phyloP scores from a whole-genome alignment of 2,329 filamentous ascomycete species.

The Cryoendolithus antarcticus region DNA sequence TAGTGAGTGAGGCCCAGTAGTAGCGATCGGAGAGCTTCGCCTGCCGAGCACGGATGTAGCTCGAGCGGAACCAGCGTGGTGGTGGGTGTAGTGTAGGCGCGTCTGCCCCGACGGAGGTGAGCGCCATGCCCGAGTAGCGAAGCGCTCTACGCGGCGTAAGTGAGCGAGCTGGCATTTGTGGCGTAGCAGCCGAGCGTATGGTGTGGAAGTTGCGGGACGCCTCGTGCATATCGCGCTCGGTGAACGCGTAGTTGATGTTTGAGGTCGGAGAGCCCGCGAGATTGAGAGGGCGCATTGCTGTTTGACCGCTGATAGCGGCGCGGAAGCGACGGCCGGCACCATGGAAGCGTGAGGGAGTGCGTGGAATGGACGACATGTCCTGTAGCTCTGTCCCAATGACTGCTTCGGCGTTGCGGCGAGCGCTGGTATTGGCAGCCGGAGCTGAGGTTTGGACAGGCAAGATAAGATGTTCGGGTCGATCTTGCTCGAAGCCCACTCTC shows the following conservation, averaged over 20 bases:
- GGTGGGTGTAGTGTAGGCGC: neutral
- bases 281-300: slow-evolving; percentile 5
- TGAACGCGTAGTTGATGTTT: slow-evolving; percentile 8
- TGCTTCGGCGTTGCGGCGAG: neutral
- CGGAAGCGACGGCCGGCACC: neutral
- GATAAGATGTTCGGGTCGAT: slow-evolving; percentile 1
- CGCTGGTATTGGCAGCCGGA: neutral
- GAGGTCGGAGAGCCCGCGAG: slow-evolving; percentile 6
- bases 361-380: neutral
- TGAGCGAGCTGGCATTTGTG: neutral
- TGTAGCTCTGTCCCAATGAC: neutral
- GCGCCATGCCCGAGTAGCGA: slow-evolving; percentile 4
- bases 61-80: neutral
- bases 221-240: slow-evolving; percentile 6
- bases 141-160: neutral
- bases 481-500: neutral
- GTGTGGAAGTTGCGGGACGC: slow-evolving; percentile 5
- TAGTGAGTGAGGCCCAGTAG: slow-evolving; percentile 1
- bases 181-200: neutral
- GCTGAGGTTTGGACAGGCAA: neutral
- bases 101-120: neutral
- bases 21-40: slow-evolving; percentile 1
- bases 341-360: neutral
- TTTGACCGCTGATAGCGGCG: slow-evolving; percentile 10
- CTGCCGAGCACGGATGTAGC: neutral